Evolutionary conservation across 2,329 filamentous ascomycete genomes (phyloP).

Genomic region (Beauveria australis): DNA sequence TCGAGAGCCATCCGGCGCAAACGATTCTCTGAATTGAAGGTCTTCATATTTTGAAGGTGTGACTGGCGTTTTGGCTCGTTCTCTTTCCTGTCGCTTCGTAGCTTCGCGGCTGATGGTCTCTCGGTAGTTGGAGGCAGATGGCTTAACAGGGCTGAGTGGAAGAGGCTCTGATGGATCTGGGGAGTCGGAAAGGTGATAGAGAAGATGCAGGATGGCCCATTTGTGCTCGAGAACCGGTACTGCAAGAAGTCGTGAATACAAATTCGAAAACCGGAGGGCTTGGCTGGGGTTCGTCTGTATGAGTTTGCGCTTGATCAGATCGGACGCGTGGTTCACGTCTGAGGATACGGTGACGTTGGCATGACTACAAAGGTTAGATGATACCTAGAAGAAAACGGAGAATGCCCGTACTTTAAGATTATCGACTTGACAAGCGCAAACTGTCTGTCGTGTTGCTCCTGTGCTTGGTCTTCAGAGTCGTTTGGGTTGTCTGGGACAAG

Average conservation of each 20-base stretch:
- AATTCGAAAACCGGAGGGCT: constrained; percentile 77
- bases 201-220: constrained; percentile 90
- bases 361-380: constrained; percentile 26
- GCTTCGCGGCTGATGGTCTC: constrained; percentile 30
- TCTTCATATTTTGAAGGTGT: constrained; percentile 32
- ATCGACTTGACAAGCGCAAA: constrained; percentile 44
- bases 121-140: constrained; percentile 28
- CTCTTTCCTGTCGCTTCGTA: constrained; percentile 29
- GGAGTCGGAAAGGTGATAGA: constrained; percentile 73
- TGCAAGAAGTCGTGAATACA: constrained; percentile 83
- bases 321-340: constrained; percentile 84
- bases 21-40: constrained; percentile 43
- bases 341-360: constrained; percentile 48
- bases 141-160: constrained; percentile 35
- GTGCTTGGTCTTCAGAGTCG: constrained; percentile 59
- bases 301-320: constrained; percentile 84
- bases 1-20: constrained; percentile 44
- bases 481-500: constrained; percentile 58
- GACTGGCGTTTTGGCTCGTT: constrained; percentile 26
- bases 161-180: constrained; percentile 46
- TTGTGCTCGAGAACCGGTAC: constrained; percentile 90
- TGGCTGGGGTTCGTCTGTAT: constrained; percentile 70
- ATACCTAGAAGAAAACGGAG: too few species aligned
- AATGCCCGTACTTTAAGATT: constrained; percentile 38
- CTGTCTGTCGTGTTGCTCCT: constrained; percentile 59